Evolutionary conservation across 2,329 filamentous ascomycete species (phyloP).

Genomic region (Biscogniauxia sp.): DNA sequence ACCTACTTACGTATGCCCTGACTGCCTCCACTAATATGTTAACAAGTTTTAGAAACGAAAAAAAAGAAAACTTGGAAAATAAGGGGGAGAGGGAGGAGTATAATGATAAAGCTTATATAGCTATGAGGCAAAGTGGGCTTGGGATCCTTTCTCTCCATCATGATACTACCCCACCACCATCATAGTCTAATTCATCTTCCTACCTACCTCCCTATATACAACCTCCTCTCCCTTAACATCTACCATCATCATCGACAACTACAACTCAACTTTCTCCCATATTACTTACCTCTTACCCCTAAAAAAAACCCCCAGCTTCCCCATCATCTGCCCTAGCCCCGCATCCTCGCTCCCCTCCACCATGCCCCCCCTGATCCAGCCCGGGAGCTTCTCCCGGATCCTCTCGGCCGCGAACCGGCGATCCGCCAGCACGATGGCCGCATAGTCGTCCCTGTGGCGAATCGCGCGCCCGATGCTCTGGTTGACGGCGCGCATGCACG

Average conservation of each 20-base stretch:
- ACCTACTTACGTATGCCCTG: too few relatives aligned
- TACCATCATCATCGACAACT: not conserved
- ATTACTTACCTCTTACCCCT: conserved; percentile 43
- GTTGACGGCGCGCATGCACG: conserved; percentile 95
- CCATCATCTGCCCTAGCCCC: conserved; percentile 58
- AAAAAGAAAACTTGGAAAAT: too few relatives aligned
- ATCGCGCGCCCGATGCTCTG: conserved; percentile 94
- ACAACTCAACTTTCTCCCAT: not conserved
- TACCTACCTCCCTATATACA: too few relatives aligned
- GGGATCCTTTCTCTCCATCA: too few relatives aligned
- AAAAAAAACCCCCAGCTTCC: conserved; percentile 57
- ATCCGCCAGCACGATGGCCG: conserved; percentile 84
- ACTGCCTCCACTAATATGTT: too few relatives aligned
- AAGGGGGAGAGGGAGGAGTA: too few relatives aligned
- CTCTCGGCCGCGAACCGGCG: conserved; percentile 70
- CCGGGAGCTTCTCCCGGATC: conserved; percentile 77
- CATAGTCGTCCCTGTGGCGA: conserved; percentile 83
- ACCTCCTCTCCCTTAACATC: too few relatives aligned
- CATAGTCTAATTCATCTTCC: too few relatives aligned
- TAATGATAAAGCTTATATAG: too few relatives aligned
- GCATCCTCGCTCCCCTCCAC: conserved; percentile 46
- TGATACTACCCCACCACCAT: too few relatives aligned
- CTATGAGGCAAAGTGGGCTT: too few relatives aligned
- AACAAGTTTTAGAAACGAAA: too few relatives aligned
- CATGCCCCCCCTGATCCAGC: conserved; percentile 80